Evolutionary conservation across 164 flowering plant genomes (phyloP).

Genomic region (Liquidambar formosana): DNA sequence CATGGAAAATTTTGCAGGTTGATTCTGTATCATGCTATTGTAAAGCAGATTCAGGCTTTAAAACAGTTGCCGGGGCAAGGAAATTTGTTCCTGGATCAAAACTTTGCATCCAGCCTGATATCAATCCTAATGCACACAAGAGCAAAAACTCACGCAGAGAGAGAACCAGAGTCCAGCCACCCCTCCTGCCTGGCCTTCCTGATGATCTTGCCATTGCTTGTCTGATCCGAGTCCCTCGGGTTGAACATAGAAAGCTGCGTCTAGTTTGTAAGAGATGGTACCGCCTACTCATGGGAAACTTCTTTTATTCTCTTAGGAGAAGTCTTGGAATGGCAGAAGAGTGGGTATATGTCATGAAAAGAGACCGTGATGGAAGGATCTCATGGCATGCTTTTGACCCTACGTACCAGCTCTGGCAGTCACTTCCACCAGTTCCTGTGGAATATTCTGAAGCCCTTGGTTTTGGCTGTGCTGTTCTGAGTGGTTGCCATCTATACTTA

Average conservation of each 20-base stretch:
- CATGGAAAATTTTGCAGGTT: conserved; percentile 51
- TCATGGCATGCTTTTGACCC: conserved; percentile 98
- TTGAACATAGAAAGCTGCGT: conserved; percentile 86
- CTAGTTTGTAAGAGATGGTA: conserved; percentile 95
- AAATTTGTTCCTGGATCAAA: conserved; percentile 89
- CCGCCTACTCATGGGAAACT: conserved; percentile 77
- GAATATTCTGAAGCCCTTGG: conserved; percentile 89
- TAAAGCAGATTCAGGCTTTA: conserved; percentile 81
- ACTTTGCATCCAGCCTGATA: conserved; percentile 84
- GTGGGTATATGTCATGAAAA: conserved; percentile 92
- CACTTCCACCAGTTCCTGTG: conserved; percentile 88
- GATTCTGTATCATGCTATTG: conserved; percentile 89
- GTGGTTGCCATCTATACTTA: conserved; percentile 85
- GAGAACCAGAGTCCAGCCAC: conserved; percentile 68
- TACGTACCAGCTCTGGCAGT: conserved; percentile 84
- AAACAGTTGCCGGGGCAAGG: conserved; percentile 85
- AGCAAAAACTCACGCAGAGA: conserved; percentile 70
- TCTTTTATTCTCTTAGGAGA: conserved; percentile 78
- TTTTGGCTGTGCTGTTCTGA: conserved; percentile 92
- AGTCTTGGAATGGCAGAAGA: conserved; percentile 92
- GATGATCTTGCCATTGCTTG: conserved; percentile 98
- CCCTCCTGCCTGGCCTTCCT: conserved; percentile 92
- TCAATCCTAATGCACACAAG: conserved; percentile 75
- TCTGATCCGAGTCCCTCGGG: conserved; percentile 87
- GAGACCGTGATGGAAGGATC: conserved; percentile 90